These are phyloP conservation scores for Fusarium sp. DNA, from an alignment of 2,329 filamentous ascomycete species.

Conservation along the genomic window DNA sequence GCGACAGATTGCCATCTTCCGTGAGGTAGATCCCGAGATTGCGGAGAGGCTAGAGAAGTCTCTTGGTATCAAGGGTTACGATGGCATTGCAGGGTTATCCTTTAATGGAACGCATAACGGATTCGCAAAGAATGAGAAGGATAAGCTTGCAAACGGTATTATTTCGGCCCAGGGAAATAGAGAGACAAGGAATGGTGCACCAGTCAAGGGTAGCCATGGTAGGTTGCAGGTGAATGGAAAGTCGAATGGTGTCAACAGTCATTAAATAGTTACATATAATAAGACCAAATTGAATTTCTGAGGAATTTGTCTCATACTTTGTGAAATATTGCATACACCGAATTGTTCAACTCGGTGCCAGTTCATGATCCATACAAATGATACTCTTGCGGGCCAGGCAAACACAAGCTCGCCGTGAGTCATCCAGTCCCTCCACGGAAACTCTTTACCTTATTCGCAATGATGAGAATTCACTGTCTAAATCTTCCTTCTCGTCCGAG, in stretches of 20 bases:
- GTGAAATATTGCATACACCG: too few relatives aligned
- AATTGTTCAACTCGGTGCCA: too few relatives aligned
- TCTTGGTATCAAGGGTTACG: constrained; percentile 56
- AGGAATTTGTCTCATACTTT: too few relatives aligned
- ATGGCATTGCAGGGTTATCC: neutral
- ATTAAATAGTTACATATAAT: neutral
- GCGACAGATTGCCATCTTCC: constrained; percentile 73
- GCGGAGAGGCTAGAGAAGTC: constrained; percentile 70
- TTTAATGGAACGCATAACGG: constrained; percentile 26
- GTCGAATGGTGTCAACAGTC: constrained; percentile 7
- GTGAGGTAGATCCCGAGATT: constrained; percentile 69
- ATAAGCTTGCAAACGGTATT: constrained; percentile 17
- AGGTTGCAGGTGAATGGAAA: neutral
- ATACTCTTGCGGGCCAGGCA: too few relatives aligned
- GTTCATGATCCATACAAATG: too few relatives aligned
- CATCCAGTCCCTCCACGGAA: too few relatives aligned
- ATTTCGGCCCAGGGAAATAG: constrained; percentile 3
- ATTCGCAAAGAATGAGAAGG: constrained; percentile 4
- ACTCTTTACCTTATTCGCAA: too few relatives aligned
- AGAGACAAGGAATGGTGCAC: constrained; percentile 9
- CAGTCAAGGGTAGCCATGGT: neutral
- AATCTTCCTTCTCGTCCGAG: neutral
- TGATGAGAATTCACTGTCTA: neutral
- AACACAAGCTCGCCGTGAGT: too few relatives aligned
- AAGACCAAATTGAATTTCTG: too few relatives aligned